A percentile compares a stretch with the other conserved stretches of the same genome.
These are phyloP conservation scores for Aspergillus jensenii DNA, from an alignment of 2,329 filamentous ascomycete genomes.

Conservation along the genomic window DNA sequence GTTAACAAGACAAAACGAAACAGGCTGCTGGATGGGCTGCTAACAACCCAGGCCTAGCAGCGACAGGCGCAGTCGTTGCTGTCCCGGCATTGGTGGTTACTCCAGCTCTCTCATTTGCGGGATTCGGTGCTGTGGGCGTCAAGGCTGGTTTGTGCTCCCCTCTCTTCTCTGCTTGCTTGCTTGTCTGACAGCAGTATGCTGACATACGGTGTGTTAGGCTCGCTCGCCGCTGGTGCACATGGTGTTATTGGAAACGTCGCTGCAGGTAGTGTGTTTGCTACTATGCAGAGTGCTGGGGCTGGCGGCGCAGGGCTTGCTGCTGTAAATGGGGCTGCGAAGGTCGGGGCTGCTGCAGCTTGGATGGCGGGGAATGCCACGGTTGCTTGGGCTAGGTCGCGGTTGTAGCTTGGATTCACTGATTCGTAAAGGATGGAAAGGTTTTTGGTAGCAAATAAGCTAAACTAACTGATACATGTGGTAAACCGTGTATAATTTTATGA, in stretches of 20 bases:
- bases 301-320: constrained; percentile 7
- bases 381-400: background rate
- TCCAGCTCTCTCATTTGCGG: background rate
- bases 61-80: background rate
- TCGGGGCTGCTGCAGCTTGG: background rate
- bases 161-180: background rate
- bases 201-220: background rate
- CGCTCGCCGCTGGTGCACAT: constrained; percentile 6
- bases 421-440: background rate
- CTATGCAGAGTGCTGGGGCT: constrained; percentile 15
- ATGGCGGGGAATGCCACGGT: background rate
- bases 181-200: background rate
- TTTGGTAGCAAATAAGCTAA: no score
- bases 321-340: constrained; percentile 7
- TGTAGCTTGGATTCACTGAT: background rate
- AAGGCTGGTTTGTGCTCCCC: background rate
- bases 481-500: no score
- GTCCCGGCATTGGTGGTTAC: background rate
- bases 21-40: background rate
- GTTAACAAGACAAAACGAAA: background rate
- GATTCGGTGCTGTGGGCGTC: background rate
- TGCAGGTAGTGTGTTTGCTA: constrained; percentile 6
- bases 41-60: background rate
- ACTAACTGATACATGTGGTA: no score
- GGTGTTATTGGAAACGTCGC: constrained; percentile 13